phyloP scores from a whole-genome alignment of 176 grass and related monocot species.

The Aegilops longissima region DNA sequence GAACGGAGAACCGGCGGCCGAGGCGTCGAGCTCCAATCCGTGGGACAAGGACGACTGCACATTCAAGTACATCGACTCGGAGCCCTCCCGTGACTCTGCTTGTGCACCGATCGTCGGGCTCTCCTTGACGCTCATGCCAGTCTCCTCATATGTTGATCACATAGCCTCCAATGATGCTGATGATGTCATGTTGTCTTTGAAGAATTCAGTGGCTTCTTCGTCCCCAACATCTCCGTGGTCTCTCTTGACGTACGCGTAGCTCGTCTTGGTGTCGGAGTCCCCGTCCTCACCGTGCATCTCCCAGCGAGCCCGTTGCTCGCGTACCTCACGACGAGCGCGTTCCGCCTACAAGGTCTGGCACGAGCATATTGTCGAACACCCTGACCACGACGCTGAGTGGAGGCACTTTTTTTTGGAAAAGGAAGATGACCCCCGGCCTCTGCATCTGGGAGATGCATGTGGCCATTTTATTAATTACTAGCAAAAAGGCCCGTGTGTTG shows the following conservation, averaged over 20 bases:
- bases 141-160: not conserved
- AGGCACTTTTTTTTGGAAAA: not conserved
- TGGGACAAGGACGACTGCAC: constrained; percentile 58
- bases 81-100: constrained; percentile 37
- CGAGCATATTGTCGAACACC: constrained; percentile 52
- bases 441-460: no score
- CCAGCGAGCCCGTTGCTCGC: not conserved
- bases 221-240: no score
- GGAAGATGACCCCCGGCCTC: no score
- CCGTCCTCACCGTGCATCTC: constrained; percentile 34
- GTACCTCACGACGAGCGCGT: constrained; percentile 27
- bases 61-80: constrained; percentile 62
- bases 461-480: no score
- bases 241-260: constrained; percentile 47
- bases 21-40: constrained; percentile 39
- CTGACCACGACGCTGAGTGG: constrained; percentile 8
- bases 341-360: constrained; percentile 41
- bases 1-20: constrained; percentile 10
- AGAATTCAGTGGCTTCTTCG: not conserved
- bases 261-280: constrained; percentile 53
- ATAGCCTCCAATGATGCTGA: not conserved
- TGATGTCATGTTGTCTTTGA: not conserved
- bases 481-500: no score
- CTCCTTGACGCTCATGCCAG: not conserved
- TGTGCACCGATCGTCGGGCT: not conserved